phyloP scores from a whole-genome alignment of 2,329 filamentous ascomycete species.

The Trichoderma hamatum region DNA sequence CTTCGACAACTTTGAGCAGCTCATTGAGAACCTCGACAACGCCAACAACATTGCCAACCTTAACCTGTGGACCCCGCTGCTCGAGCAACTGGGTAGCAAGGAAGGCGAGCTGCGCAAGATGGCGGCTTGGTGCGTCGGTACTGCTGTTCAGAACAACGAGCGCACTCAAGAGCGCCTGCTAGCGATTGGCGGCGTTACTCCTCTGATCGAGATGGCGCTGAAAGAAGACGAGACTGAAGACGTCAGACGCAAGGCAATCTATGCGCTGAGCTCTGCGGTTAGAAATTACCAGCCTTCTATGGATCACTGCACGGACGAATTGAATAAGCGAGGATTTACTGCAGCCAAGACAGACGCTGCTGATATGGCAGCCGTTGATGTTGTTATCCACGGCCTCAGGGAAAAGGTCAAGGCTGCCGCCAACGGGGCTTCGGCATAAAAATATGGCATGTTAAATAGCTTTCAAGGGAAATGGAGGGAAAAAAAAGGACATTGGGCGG shows the following conservation, averaged over 20 bases:
- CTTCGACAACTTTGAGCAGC: constrained; percentile 93
- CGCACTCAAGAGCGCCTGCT: constrained; percentile 75
- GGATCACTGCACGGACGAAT: constrained; percentile 66
- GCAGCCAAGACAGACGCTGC: constrained; percentile 71
- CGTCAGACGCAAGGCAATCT: constrained; percentile 84
- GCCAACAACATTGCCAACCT: constrained; percentile 88
- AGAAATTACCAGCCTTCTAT: constrained; percentile 89
- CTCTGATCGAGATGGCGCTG: constrained; percentile 67
- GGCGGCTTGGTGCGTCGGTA: constrained; percentile 93
- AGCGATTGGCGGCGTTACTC: constrained; percentile 67
- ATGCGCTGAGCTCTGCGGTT: constrained; percentile 81
- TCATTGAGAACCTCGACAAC: constrained; percentile 92
- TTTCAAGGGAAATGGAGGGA: background rate
- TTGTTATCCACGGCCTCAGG: constrained; percentile 68
- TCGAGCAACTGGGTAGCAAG: constrained; percentile 67
- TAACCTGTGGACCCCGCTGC: constrained; percentile 78
- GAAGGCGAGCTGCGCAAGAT: constrained; percentile 76
- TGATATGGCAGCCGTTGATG: constrained; percentile 86
- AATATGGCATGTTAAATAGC: too few species aligned
- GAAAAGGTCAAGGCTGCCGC: constrained; percentile 50
- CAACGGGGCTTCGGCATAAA: background rate
- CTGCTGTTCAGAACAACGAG: constrained; percentile 94
- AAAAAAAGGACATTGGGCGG: constrained; percentile 39
- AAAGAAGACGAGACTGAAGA: constrained; percentile 60
- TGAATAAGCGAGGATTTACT: constrained; percentile 59